Base-by-base conservation (phyloP, 2,329 filamentous ascomycete species). In the Diaporthe ilicicola region DNA sequence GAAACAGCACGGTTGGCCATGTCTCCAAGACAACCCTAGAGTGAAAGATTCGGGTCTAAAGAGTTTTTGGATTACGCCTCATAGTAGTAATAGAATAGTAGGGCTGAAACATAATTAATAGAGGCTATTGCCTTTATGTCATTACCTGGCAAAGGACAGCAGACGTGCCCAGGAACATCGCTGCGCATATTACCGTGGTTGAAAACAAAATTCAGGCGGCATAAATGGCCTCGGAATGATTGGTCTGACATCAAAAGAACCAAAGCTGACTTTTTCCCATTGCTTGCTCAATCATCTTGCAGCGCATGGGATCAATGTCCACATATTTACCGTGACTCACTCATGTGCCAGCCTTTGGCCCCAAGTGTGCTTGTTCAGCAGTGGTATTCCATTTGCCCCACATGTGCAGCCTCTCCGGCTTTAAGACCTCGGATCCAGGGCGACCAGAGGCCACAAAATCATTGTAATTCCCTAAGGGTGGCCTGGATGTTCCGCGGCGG, bases 401-500 rank as follows among this genome's bases (percentile, higher is more conserved):
- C n/a, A n/a, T n/a, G n/a, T n/a, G n/a, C 59, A 72, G 19, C 27
- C 55, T 64, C 53, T 72, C 67, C 15, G 67, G 70, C 39, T 19
- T 67, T 27, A 70, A 39, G n/a, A 62, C 61, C 42, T 62, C 67
- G n/a, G 67, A 61, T 9, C 42, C n/a, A 4, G 61, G 70, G 13
- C 53, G 53, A 34, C 67, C 67, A 17, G 67, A 69, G 2, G 56
- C 50, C 44, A 74, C 51, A 34, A 66, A 74, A 7, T 42, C 56
- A 4, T 66, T 39, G n/a, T 75, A 73, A 22, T 27, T n/a, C 46
- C 46, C 29, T 37, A 72, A 27, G 2, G 2, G 62, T 61, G 6
- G 19, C 22, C 59, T 72, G 39, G 53, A 74, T 74, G 29, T 22
- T 61, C 27, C 48, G 67, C 68, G 68, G 76, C 34, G 70, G 76